phyloP scores from a whole-genome alignment of 2,329 filamentous ascomycete genomes.

The Byssothecium circinans region DNA sequence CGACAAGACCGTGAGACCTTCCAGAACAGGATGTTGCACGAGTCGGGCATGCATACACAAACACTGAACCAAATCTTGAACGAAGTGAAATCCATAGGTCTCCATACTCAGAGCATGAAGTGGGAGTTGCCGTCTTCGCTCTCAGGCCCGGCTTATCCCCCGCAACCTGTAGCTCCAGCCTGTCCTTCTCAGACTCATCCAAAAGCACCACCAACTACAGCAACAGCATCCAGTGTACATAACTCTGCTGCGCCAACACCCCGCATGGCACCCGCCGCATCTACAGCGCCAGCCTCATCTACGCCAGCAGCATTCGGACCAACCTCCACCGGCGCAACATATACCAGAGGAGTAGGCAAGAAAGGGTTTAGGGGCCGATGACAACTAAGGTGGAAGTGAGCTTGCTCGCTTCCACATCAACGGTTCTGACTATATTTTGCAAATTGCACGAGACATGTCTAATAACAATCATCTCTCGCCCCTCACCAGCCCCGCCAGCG shows the following conservation, averaged over 20 bases:
- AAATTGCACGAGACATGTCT: no score
- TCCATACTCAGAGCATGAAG: constrained; percentile 30
- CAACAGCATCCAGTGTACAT: no score
- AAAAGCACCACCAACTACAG: not conserved
- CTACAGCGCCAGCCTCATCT: no score
- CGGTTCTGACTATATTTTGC: no score
- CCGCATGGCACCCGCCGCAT: no score
- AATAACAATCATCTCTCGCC: not conserved
- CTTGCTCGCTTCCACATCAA: no score
- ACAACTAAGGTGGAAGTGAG: constrained; percentile 9
- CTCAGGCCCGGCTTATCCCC: constrained; percentile 10
- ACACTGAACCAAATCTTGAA: constrained; percentile 29
- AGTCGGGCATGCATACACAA: constrained; percentile 35
- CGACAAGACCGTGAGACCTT: constrained; percentile 40
- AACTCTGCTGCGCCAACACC: no score
- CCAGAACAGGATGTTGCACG: constrained; percentile 36
- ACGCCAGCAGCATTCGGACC: no score
- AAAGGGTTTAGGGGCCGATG: constrained; percentile 5
- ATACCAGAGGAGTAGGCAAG: not conserved
- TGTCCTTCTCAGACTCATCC: not conserved
- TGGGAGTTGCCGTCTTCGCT: constrained; percentile 27
- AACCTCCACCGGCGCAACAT: no score
- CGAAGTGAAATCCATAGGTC: constrained; percentile 29
- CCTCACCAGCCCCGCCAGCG: constrained; percentile 69
- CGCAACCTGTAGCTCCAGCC: constrained; percentile 6